Evolutionary conservation across 768 basidiomycete species (phyloP), one percentile per base, ranked within the genome.

Genomic region (Fibroporia radiculosa): DNA sequence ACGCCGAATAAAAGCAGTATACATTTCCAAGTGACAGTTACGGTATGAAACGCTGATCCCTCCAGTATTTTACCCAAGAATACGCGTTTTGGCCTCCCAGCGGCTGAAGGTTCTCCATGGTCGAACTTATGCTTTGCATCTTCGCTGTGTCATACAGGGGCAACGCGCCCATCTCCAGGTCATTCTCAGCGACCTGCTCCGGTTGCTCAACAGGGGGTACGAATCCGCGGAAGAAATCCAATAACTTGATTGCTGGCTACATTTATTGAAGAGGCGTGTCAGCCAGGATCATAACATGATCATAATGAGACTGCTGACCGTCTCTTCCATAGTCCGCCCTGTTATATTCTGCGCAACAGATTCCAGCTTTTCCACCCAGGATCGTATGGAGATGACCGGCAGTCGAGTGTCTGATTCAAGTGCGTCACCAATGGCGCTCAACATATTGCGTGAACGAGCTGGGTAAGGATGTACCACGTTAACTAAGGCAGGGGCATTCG

Each of bases 381-480:
- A 19, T 6, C 8, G 26, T 6, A 29, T 8, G 12, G 40, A 25
- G 6, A 42, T 8, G 6, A 6, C 6, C 14, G 56, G 36, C 62
- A 61, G 63, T 26, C 54, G 48, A 4, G 27, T 24, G 45, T 53
- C 62, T 19, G 61, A 43, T 13, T 60, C 56, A 12, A 56, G 36
- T 2, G 51, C 54, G 16, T 42, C 41, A 2, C 44, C 46, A 41
- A 54, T 50, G 2, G 52, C 48, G 6, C 40, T 26, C 3, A 54
- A 32, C 23, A 50, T 20, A 7, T 36, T n/a, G 1, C 51, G 48
- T 65, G 68, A 71, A 1, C 56, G 38, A 1, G 59, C 48, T 3
- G 66, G 61, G 5, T 56, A 47, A 6, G 73, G 72, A 48, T 72
- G 67, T 0, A 66, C 56, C 2, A 74, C 45, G 48, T 73, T 65